Percentiles rank a stretch among this genome's conserved stretches.
phyloP scores from a whole-genome alignment of 1,284 basidiomycete species.

The Moesziomyces parantarcticus region DNA sequence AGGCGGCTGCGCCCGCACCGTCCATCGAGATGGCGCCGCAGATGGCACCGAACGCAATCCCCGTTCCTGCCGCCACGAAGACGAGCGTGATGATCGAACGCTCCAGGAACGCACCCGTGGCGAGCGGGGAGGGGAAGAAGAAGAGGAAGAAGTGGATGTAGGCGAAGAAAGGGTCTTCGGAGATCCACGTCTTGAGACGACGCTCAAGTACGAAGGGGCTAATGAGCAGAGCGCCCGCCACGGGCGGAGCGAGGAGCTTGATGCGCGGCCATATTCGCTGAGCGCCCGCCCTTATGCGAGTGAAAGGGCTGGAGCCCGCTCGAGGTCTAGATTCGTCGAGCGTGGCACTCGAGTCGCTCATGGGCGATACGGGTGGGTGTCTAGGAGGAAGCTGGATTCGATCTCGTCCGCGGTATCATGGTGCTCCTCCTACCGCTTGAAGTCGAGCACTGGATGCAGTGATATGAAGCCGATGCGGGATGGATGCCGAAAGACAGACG shows the following conservation, averaged over 20 bases:
- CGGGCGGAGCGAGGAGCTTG: constrained; percentile 22
- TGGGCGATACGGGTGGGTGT: too few relatives aligned
- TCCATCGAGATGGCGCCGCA: constrained; percentile 56
- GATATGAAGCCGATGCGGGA: too few relatives aligned
- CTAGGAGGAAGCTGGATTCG: too few relatives aligned
- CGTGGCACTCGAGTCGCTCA: too few relatives aligned
- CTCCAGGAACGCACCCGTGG: constrained; percentile 56
- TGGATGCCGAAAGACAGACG: too few relatives aligned
- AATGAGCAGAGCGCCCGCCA: constrained; percentile 35
- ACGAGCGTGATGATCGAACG: constrained; percentile 44
- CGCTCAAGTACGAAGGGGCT: constrained; percentile 40
- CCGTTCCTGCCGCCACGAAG: constrained; percentile 40
- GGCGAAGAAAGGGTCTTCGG: constrained; percentile 38
- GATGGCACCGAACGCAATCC: constrained; percentile 37
- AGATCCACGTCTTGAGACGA: constrained; percentile 30
- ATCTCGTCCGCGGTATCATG: too few relatives aligned
- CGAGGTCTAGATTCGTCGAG: too few relatives aligned
- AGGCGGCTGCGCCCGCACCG: constrained; percentile 20
- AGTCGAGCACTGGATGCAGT: too few relatives aligned
- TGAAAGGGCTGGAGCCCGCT: neutral
- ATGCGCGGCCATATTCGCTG: constrained; percentile 17
- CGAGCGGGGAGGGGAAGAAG: constrained; percentile 54
- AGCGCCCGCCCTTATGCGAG: neutral
- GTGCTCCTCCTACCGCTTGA: too few relatives aligned
- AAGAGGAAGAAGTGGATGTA: constrained; percentile 51